phyloP scores from a whole-genome alignment of 2,329 filamentous ascomycete genomes.

The Fusarium pseudograminearum region DNA sequence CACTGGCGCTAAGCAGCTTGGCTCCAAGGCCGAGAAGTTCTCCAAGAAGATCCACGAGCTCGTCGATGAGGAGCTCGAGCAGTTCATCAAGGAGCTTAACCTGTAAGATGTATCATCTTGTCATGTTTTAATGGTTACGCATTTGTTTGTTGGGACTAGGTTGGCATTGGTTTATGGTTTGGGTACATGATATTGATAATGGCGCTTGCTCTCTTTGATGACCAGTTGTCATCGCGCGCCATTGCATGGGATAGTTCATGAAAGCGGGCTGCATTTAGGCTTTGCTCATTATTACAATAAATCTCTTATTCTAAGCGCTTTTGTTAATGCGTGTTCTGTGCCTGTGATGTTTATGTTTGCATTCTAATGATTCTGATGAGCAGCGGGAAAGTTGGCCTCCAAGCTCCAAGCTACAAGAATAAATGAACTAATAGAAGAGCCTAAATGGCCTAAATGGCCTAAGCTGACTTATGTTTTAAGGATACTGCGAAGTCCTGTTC shows the following conservation, averaged over 20 bases:
- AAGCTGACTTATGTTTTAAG: too few species aligned
- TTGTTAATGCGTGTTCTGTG: not conserved
- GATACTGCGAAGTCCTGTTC: too few species aligned
- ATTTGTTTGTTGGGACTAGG: slow-evolving; percentile 45
- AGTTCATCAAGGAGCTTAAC: slow-evolving; percentile 67
- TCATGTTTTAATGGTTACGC: slow-evolving; percentile 45
- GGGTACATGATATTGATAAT: slow-evolving; percentile 45
- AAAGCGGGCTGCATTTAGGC: slow-evolving; percentile 21
- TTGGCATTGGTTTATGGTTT: slow-evolving; percentile 44
- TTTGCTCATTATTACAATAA: slow-evolving; percentile 36
- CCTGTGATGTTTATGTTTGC: not conserved
- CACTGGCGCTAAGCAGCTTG: slow-evolving; percentile 64
- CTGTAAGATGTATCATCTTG: slow-evolving; percentile 50
- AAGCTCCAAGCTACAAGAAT: too few species aligned
- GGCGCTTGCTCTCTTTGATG: slow-evolving; percentile 34
- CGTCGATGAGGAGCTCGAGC: slow-evolving; percentile 71
- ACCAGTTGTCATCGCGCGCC: slow-evolving; percentile 36
- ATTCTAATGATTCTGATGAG: too few species aligned
- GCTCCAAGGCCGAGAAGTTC: slow-evolving; percentile 70
- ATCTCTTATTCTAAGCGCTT: slow-evolving; percentile 32
- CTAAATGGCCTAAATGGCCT: too few species aligned
- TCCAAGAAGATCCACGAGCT: slow-evolving; percentile 72
- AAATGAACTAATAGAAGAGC: too few species aligned
- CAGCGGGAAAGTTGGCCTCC: too few species aligned
- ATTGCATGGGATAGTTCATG: slow-evolving; percentile 30